Evolutionary conservation across 2,329 filamentous ascomycete species (phyloP).

Genomic region (Metarhizium guizhouense): DNA sequence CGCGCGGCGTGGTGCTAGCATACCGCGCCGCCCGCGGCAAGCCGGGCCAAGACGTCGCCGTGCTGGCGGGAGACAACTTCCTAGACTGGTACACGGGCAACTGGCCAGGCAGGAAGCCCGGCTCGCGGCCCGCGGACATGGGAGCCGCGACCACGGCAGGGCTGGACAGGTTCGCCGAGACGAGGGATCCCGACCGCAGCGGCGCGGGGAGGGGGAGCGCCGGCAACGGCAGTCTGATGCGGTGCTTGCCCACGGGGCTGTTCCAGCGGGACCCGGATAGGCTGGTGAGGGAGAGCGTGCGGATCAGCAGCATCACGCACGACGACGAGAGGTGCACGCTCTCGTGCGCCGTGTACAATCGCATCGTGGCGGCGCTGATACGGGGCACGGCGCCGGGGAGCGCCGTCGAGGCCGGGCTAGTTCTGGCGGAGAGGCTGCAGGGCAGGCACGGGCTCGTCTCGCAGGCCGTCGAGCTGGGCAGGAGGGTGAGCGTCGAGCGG

Average conservation of each 20-base stretch:
- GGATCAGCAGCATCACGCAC: conserved; percentile 31
- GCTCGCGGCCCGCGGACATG: conserved; percentile 26
- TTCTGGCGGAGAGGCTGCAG: background rate
- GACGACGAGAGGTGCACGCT: conserved; percentile 25
- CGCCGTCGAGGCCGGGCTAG: background rate
- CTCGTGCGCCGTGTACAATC: conserved; percentile 32
- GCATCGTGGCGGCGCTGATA: conserved; percentile 25
- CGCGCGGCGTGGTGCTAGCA: conserved; percentile 34
- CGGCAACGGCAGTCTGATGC: conserved; percentile 39
- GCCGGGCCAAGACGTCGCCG: conserved; percentile 19
- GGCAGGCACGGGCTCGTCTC: background rate
- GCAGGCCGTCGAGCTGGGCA: background rate
- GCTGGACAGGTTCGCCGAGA: conserved; percentile 18
- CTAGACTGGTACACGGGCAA: conserved; percentile 31
- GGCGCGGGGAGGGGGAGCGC: conserved; percentile 30
- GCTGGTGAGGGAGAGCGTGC: conserved; percentile 21
- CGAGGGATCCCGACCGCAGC: conserved; percentile 18
- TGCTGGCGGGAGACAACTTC: conserved; percentile 27
- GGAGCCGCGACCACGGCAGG: conserved; percentile 29
- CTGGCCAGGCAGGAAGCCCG: conserved; percentile 30
- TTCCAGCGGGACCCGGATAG: conserved; percentile 22
- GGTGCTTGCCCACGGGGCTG: conserved; percentile 35
- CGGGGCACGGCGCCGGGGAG: conserved; percentile 4
- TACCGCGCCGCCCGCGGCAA: conserved; percentile 21
- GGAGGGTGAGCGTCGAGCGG: background rate